A percentile compares a stretch with the other conserved stretches of the same genome.
Evolutionary conservation across 306 rosid genomes (phyloP).

Genomic region (Cyamopsis tetragonoloba): DNA sequence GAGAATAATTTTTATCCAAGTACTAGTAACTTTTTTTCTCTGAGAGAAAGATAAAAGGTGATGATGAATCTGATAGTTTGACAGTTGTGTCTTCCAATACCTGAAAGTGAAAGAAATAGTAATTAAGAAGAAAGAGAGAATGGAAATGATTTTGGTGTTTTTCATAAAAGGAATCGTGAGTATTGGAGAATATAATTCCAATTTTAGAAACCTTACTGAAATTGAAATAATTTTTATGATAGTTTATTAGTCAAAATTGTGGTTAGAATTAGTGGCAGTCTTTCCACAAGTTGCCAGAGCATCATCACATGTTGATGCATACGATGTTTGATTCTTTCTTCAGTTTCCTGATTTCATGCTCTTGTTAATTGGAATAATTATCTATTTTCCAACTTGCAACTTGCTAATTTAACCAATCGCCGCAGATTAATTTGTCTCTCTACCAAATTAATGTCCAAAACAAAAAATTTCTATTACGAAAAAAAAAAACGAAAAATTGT

Average conservation of each 20-base stretch:
- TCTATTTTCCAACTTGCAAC: not conserved
- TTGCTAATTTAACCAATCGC: not conserved
- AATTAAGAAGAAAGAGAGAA: not conserved
- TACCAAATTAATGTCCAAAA: too few relatives aligned
- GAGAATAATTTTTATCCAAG: too few relatives aligned
- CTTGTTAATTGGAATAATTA: not conserved
- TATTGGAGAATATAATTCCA: slow-evolving; percentile 6
- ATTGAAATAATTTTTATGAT: not conserved
- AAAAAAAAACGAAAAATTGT: too few relatives aligned
- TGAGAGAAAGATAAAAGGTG: not conserved
- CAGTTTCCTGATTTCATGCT: not conserved
- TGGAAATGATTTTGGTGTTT: not conserved
- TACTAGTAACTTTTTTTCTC: not conserved
- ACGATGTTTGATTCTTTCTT: slow-evolving; percentile 23
- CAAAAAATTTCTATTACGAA: too few relatives aligned
- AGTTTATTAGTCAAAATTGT: not conserved
- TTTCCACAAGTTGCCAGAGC: slow-evolving; percentile 5
- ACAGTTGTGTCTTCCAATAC: not conserved
- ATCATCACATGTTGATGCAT: slow-evolving; percentile 23
- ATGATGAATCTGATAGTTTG: not conserved
- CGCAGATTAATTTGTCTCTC: not conserved
- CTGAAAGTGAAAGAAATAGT: not conserved
- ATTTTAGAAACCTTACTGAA: slow-evolving; percentile 17
- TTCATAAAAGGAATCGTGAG: not conserved
- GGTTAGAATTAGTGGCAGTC: not conserved